Evolutionary conservation across 2,329 filamentous ascomycete species (phyloP).

Genomic region (Aurifilum marmelostoma): DNA sequence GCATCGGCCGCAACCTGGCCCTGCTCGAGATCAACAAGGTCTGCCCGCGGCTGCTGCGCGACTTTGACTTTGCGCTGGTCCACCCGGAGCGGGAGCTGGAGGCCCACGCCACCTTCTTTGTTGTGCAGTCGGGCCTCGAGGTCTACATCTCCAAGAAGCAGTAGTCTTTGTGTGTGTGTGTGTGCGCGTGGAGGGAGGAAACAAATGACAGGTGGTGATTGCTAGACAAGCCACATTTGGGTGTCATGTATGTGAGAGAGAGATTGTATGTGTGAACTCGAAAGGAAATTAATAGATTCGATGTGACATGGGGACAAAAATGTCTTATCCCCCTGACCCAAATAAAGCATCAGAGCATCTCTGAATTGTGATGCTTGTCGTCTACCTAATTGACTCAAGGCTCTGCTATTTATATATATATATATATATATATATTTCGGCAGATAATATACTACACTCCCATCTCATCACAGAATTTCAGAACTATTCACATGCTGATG

Average conservation of each 20-base stretch:
- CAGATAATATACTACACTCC: not conserved
- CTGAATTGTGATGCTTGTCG: too few species aligned
- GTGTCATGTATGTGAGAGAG: too few species aligned
- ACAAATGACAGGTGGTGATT: not conserved
- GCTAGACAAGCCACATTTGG: too few species aligned
- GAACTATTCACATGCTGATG: not conserved
- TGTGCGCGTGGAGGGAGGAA: too few species aligned
- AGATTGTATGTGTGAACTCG: not conserved
- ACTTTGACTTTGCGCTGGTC: slow-evolving; percentile 57
- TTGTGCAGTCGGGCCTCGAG: slow-evolving; percentile 60
- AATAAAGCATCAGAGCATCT: too few species aligned
- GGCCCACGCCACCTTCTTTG: slow-evolving; percentile 62
- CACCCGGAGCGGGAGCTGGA: slow-evolving; percentile 52
- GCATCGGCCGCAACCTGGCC: slow-evolving; percentile 59
- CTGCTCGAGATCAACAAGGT: slow-evolving; percentile 64
- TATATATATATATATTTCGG: too few species aligned
- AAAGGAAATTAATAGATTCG: too few species aligned
- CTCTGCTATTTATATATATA: too few species aligned
- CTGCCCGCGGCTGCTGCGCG: slow-evolving; percentile 55
- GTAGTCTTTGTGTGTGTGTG: not conserved
- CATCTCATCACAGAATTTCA: not conserved
- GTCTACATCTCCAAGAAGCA: slow-evolving; percentile 49
- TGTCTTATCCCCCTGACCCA: too few species aligned
- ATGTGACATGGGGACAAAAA: too few species aligned
- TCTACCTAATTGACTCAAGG: too few species aligned